A percentile compares a stretch with the other conserved stretches of the same genome.
Evolutionary conservation across 805 yeast species (phyloP).

Genomic region (Jamesozyma hellenica): DNA sequence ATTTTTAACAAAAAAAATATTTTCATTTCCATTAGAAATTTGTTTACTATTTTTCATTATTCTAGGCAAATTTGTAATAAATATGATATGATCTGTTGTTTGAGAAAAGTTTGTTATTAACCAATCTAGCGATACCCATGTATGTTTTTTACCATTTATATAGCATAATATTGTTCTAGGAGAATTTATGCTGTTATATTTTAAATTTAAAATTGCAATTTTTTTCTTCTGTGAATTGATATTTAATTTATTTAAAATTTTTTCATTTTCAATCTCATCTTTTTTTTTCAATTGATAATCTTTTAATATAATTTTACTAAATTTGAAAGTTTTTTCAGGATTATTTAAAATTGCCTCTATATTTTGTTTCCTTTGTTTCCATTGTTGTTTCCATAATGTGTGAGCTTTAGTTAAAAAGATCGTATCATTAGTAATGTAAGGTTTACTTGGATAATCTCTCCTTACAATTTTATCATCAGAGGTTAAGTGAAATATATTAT

Average conservation of each 20-base stretch:
- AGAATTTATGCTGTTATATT: conserved; percentile 13
- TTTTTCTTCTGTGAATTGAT: not conserved
- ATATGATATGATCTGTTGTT: conserved; percentile 51
- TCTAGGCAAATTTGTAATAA: conserved; percentile 36
- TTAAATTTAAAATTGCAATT: conserved; percentile 11
- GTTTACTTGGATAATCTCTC: conserved; percentile 26
- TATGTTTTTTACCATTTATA: conserved; percentile 58
- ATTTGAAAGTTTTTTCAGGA: not conserved
- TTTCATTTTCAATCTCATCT: not conserved
- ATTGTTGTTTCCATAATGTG: conserved; percentile 12
- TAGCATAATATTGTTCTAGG: conserved; percentile 50
- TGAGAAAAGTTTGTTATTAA: conserved; percentile 37
- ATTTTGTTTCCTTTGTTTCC: conserved; percentile 10
- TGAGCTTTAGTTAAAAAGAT: conserved; percentile 18
- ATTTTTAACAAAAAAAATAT: no score
- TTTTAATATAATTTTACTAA: not conserved
- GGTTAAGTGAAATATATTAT: conserved; percentile 14
- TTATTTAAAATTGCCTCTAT: conserved; percentile 9
- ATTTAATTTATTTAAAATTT: no score
- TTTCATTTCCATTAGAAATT: not conserved
- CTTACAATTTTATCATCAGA: conserved; percentile 22
- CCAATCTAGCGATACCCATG: conserved; percentile 79
- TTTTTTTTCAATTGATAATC: not conserved
- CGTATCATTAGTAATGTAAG: conserved; percentile 22
- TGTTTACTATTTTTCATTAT: not conserved